phyloP scores from a whole-genome alignment of 768 basidiomycete genomes.

The Hirschioporus abietinus region DNA sequence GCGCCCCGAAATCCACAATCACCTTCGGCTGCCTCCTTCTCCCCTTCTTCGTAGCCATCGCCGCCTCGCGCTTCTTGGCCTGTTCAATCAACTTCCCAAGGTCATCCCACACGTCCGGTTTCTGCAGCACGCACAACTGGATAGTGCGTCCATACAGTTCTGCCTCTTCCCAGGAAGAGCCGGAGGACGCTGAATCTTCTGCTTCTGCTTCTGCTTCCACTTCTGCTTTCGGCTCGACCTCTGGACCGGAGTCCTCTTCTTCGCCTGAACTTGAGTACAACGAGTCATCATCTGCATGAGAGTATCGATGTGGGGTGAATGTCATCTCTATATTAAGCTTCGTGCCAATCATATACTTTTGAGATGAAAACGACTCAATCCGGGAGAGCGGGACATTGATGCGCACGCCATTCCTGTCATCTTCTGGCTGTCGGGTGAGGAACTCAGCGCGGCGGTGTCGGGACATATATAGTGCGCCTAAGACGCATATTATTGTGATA shows the following conservation, averaged over 20 bases:
- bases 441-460: slow-evolving; percentile 37
- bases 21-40: slow-evolving; percentile 15
- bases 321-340: background rate
- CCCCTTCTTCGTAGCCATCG: background rate
- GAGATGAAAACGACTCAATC: slow-evolving; percentile 22
- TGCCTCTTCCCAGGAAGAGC: background rate
- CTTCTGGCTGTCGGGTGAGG: slow-evolving; percentile 23
- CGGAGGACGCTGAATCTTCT: background rate
- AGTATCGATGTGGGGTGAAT: background rate
- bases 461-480: slow-evolving; percentile 41
- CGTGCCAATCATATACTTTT: background rate
- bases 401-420: slow-evolving; percentile 34
- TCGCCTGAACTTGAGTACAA: background rate
- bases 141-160: background rate
- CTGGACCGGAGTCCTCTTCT: background rate
- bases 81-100: background rate
- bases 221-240: background rate
- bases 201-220: background rate
- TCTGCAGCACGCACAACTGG: background rate
- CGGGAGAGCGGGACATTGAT: slow-evolving; percentile 41
- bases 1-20: slow-evolving; percentile 39
- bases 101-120: background rate
- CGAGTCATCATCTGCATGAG: background rate
- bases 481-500: background rate
- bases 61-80: background rate